Evolutionary conservation across 73 alveolate genomes (phyloP), one percentile per base, ranked within the genome.

Genomic region (Blepharisma japonicum): DNA sequence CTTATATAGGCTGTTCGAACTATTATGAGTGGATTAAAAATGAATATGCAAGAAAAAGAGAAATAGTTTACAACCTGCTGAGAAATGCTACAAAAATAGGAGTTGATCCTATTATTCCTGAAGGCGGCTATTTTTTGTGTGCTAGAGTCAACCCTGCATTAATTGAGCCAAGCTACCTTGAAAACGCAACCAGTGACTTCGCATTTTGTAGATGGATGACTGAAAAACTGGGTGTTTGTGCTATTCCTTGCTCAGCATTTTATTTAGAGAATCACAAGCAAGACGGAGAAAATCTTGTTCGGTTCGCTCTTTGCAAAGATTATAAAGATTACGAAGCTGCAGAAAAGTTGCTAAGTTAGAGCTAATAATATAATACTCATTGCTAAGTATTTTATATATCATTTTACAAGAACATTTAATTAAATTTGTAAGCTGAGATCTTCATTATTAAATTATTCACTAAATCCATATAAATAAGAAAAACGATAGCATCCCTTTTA

Each of bases 111-210:
- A 85, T 77, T 68, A 86, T 38, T 54, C 85, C 92, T 20, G 68
- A 88, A 53, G 89, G 95, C 7, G 97, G 97, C 6, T 91, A 77
- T 70, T 91, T 90, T 49, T 78, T 91, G 51, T 81, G 87, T 21
- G 74, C 87, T 14, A 94, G 89, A 45, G 82, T 91, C 2, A 45
- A 77, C 47, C 38, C 68, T 25, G 72, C 55, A 14, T 54, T 80
- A 38, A 89, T 91, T n/a, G 89, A 87, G 9, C 82, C 81, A 55
- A 80, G 89, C 78, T 91, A 84, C 70, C 71, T 84, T n/a, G 78
- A 76, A 27, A 55, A 55, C 61, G 77, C 72, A 55, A 83, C 92
- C 5, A 47, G 76, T 53, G 95, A 88, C 68, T 86, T 81, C 23
- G 95, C 95, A 39, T 86, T 88, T 55, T 79, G 90, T 53, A 77